phyloP scores from a whole-genome alignment of 176 grass and related monocot genomes.

The maize (Zea mays) region DNA sequence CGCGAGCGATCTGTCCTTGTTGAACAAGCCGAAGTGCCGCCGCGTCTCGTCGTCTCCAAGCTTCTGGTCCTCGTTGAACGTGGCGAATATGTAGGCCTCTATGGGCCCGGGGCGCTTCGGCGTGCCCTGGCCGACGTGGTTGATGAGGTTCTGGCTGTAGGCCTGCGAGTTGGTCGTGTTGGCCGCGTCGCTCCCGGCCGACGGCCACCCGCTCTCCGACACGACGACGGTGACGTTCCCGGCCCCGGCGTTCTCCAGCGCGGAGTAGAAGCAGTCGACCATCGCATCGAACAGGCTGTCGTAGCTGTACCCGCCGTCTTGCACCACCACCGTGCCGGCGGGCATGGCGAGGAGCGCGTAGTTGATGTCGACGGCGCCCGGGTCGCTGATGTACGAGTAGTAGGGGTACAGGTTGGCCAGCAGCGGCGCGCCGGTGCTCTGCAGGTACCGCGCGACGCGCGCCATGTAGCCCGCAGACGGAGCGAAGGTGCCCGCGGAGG shows the following conservation, averaged over 20 bases:
- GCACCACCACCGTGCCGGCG: neutral
- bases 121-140: conserved; percentile 5
- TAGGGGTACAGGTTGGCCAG: conserved; percentile 49
- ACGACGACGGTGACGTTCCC: neutral
- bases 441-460: conserved; percentile 29
- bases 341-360: neutral
- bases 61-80: neutral
- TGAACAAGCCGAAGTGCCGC: neutral
- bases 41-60: neutral
- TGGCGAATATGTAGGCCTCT: neutral
- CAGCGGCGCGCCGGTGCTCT: conserved; percentile 37
- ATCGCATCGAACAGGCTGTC: conserved; percentile 12
- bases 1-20: neutral
- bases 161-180: neutral
- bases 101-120: neutral
- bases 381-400: conserved; percentile 8
- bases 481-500: conserved; percentile 22
- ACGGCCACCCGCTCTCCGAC: conserved; percentile 25
- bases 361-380: neutral
- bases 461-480: conserved; percentile 21
- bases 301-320: neutral
- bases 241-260: neutral
- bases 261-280: neutral
- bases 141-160: neutral
- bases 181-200: neutral